Base-by-base conservation (phyloP, 495 filamentous ascomycete species). In the Entonaema liquescens region DNA sequence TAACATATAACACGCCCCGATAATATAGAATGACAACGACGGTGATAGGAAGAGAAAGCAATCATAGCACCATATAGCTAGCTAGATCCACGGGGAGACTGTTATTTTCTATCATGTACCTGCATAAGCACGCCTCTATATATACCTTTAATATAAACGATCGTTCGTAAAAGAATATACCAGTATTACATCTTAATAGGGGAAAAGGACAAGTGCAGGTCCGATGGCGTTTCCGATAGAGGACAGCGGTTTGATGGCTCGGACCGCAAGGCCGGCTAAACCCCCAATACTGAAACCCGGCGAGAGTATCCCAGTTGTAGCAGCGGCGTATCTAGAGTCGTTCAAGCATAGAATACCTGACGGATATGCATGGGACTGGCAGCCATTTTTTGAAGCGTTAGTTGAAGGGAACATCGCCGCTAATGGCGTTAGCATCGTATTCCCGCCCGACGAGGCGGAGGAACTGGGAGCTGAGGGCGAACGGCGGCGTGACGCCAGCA, bases 351-450 rank as follows among this genome's bases (percentile, higher is more conserved):
- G n/a, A 33, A 9, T 56, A 23, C 53, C 53, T 17, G 7, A 3
- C 0, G 15, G n/a, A 3, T 57, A 57, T 28, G 2, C 9, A 6
- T 50, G 40, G 59, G 42, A 73, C 42, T 76, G 59, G 59, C n/a
- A 1, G 1, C 70, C 65, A 12, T 59, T 71, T 36, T 63, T 68
- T 35, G 33, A 5, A 6, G 73, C 73, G 23, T 19, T 76, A 13
- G 29, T 49, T 33, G 68, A 74, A 42, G 62, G 31, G 15, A 67
- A 60, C 19, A 23, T 36, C n/a, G 49, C 40, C 28, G 12, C 15
- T 15, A 0, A 29, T 12, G 47, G n/a, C 25, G 6, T 31, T n/a
- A 35, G 25, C 59, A 2, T 8, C 21, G 44, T 47, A 23, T 50
- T 26, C 15, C 19, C 40, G 17, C 21, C 23, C 8, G 28, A 56